Conservation (phyloP, 345 rosid genomes). For the Heritiera littoralis region DNA sequence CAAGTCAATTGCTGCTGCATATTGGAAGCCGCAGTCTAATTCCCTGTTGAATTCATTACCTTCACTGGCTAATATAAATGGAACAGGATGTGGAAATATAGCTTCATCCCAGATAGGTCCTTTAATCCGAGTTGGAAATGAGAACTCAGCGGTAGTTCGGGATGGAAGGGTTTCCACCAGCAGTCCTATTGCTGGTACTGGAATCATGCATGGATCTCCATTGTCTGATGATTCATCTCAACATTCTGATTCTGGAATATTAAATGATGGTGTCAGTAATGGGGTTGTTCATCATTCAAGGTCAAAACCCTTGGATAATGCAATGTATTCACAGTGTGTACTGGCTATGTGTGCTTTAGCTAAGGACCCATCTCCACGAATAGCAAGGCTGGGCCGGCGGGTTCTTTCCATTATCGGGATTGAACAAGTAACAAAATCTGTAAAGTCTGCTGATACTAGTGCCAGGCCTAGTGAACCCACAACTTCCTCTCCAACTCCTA, state of each 20-base stretch:
- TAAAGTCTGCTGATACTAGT: conserved; percentile 39
- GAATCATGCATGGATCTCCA: conserved; percentile 96
- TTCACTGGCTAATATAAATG: conserved; percentile 77
- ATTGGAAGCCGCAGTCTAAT: conserved; percentile 89
- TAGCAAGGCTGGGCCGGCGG: conserved; percentile 75
- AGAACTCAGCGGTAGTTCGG: conserved; percentile 56
- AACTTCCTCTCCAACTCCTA: conserved; percentile 55
- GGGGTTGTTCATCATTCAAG: conserved; percentile 62
- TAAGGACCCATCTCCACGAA: conserved; percentile 94
- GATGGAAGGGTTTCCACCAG: conserved; percentile 80
- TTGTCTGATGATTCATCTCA: conserved; percentile 96
- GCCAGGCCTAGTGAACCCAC: conserved; percentile 59
- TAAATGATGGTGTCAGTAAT: conserved; percentile 78
- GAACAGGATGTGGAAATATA: conserved; percentile 66
- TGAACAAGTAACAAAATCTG: conserved; percentile 81
- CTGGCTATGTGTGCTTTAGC: conserved; percentile 83
- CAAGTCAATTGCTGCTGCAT: conserved; percentile 81
- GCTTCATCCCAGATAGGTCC: conserved; percentile 80
- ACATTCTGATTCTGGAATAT: conserved; percentile 85
- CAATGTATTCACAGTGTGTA: conserved; percentile 76
- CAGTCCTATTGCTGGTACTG: conserved; percentile 80
- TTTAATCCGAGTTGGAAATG: conserved; percentile 73
- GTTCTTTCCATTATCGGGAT: conserved; percentile 91
- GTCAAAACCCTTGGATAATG: conserved; percentile 74
- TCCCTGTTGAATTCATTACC: conserved; percentile 75